Evolutionary conservation across 106 monocot species (phyloP), one percentile per base, ranked within the genome.

Genomic region (Dendrobium catenatum): DNA sequence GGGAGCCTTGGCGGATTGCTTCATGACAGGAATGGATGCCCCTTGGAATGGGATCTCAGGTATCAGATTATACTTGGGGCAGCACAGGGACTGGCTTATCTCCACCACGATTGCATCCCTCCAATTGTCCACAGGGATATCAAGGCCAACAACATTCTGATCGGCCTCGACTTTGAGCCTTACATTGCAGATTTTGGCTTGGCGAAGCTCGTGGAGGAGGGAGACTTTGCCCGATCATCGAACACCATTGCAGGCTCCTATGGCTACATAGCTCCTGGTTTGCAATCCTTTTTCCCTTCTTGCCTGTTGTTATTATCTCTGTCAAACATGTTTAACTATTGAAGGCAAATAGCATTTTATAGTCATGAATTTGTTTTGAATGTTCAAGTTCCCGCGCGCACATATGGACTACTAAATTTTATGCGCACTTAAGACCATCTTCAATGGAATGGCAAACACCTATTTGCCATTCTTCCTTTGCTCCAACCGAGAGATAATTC

Each of bases 201-300:
- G 17, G 97, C 97, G 0, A 98, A 94, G 88, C 89, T 98, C 73
- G 92, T 98, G 27, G 87, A 94, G 55, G 92, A 91, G 15, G 92
- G 87, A 3, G 92, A 94, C 54, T 91, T 89, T n/a, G 92, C 61
- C 9, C 66, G 89, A 4, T 97, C 88, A 13, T 94, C 94, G 2
- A 91, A 87, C 64, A 94, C 97, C 4, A 85, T 98, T 44, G 97
- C 97, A 29, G 97, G 97, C 0, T 98, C 97, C 77, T 98, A 94
- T 75, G 97, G 97, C 78, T 98, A 98, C 88, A 98, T 98, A 26
- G 94, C 97, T 75, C 97, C 97, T 26, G 97, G 97, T 98, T 4
- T 26, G 83, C 76, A 37, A 13, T 70, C 6, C 18, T 29, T 40
- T 58, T 75, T 42, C 40, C 55, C 33, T 78, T 55, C 0, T 3